These are phyloP conservation scores for Metarhizium humberi DNA, from an alignment of 2,329 filamentous ascomycete genomes.

Conservation along the genomic window DNA sequence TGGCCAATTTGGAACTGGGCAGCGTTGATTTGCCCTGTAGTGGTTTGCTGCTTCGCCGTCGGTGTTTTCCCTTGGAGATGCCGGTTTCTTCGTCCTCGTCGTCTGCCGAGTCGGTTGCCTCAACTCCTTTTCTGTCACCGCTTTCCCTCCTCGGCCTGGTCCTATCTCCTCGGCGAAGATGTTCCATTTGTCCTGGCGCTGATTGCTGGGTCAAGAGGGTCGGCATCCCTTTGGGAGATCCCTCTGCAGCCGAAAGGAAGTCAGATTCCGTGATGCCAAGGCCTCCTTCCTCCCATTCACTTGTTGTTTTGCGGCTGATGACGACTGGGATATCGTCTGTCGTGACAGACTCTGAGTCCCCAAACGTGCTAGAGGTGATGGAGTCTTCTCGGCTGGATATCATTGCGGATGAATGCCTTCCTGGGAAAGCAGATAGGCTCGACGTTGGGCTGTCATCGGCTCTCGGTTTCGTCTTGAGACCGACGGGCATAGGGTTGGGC, in stretches of 20 bases:
- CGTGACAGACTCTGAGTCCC: conserved; percentile 70
- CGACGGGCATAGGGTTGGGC: conserved; percentile 52
- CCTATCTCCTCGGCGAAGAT: conserved; percentile 59
- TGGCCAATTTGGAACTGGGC: conserved; percentile 80
- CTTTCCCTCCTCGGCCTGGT: conserved; percentile 66
- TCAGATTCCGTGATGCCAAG: conserved; percentile 68
- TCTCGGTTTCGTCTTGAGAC: conserved; percentile 51
- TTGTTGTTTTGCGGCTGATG: conserved; percentile 61
- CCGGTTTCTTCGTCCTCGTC: conserved; percentile 92
- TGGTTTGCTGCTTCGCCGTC: conserved; percentile 32
- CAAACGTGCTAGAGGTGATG: conserved; percentile 78
- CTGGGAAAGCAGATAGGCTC: conserved; percentile 61
- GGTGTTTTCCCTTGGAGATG: conserved; percentile 33
- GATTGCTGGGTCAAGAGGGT: conserved; percentile 52
- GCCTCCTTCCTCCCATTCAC: conserved; percentile 72
- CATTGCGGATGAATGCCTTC: conserved; percentile 65
- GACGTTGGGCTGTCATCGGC: conserved; percentile 79
- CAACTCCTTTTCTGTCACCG: conserved; percentile 61
- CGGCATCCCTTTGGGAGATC: conserved; percentile 34
- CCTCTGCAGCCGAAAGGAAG: conserved; percentile 20
- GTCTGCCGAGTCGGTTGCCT: conserved; percentile 79
- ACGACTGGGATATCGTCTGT: conserved; percentile 72
- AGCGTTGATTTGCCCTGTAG: conserved; percentile 41
- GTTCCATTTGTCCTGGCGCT: conserved; percentile 53
- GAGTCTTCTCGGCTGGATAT: conserved; percentile 81